Evolutionary conservation across 352 stramenopile genomes (phyloP).

Genomic region (Phytophthora meadii): DNA sequence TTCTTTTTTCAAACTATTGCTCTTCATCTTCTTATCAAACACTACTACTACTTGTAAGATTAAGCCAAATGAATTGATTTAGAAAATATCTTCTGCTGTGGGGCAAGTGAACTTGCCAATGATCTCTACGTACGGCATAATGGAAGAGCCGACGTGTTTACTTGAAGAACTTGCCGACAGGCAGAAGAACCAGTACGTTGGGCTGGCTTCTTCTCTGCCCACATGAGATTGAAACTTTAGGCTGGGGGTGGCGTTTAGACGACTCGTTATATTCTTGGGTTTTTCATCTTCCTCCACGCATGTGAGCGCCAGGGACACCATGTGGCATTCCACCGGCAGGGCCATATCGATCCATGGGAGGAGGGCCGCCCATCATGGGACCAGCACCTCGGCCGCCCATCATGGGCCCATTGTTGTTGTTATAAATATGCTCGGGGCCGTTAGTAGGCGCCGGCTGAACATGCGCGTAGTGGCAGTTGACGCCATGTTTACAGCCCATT

Average conservation of each 20-base stretch:
- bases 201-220: conserved; percentile 34
- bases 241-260: conserved; percentile 32
- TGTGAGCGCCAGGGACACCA: conserved; percentile 42
- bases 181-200: conserved; percentile 1
- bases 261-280: conserved; percentile 27
- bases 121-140: conserved; percentile 1
- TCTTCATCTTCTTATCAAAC: not conserved
- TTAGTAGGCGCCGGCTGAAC: conserved; percentile 46
- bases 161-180: conserved; percentile 4
- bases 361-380: conserved; percentile 30
- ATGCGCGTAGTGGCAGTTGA: conserved; percentile 74
- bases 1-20: not conserved
- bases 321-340: conserved; percentile 51
- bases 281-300: conserved; percentile 67
- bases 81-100: not conserved
- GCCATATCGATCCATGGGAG: conserved; percentile 55
- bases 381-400: conserved; percentile 37
- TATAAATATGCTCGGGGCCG: conserved; percentile 69
- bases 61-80: not conserved
- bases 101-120: too few species aligned
- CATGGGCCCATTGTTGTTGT: conserved; percentile 42
- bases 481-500: conserved; percentile 76
- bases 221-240: conserved; percentile 32
- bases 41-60: too few species aligned
- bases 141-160: conserved; percentile 23